Base-by-base conservation (phyloP, 306 rosid species). In the Ceratonia siliqua region DNA sequence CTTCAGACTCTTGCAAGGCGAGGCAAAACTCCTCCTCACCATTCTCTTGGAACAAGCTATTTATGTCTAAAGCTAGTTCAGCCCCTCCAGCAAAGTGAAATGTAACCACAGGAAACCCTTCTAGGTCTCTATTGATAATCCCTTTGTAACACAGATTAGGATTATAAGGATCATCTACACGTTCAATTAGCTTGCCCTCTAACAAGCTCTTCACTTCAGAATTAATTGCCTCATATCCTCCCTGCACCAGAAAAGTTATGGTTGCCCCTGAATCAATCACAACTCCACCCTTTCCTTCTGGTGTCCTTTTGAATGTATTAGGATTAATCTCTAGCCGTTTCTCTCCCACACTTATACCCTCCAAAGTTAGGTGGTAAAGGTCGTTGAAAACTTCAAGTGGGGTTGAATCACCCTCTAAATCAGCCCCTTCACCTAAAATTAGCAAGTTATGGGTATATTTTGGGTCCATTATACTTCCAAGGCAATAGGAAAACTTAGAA, bases 391-490 rank as follows among this genome's bases (percentile, higher is more conserved):
- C 2, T 18, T 72, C 42, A 52, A 78, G 58, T 0, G 68, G 73
- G 14, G 78, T 78, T 30, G 61, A 12, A 15, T 22, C 1, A 24
- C 82, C 78, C 73, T 78, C 67, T 27, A 54, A 43, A 17, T 10
- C 28, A 42, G 54, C 42, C 5, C 70, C 83, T 13, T 63, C 74
- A 0, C 83, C 83, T 13, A 72, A 45, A 41, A 64, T 14, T 18
- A 79, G 18, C 13, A 63, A 62, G 42, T 65, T 79, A 35, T 79
- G 43, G 46, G 38, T 52, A 35, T 79, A 64, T 1, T 32, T n/a
- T 43, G 55, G 83, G n/a, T 79, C 74, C 59, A 36, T 32, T 10
- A 79, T 45, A 3, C n/a, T 65, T 4, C 83, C 82, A 11, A 53
- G 3, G 53, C 78, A 78, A 32, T 78, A 78, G 11, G 78, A 78